Evolutionary conservation across 306 rosid species (phyloP), one percentile per base, ranked within the genome.

Genomic region (Trifolium repens): DNA sequence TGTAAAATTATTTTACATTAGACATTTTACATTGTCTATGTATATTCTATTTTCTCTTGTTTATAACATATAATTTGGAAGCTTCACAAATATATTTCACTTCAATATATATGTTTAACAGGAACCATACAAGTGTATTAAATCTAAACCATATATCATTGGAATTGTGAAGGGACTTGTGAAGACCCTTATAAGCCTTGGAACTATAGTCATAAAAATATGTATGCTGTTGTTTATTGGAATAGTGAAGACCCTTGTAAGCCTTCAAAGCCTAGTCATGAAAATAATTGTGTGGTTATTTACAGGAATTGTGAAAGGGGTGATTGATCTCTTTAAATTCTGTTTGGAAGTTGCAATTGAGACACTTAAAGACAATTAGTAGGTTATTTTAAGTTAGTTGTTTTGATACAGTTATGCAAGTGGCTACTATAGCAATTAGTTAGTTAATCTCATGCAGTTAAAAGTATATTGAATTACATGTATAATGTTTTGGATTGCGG

Each of bases 41-140:
- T 17, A 17, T 17, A 17, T 17, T 17, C 19, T 17, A 17, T 17
- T 17, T 17, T 17, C 19, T 60, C 66, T 54, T 7, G 7, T 37
- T 37, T 37, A 37, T 8, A 4, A 4, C 35, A 32, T 32, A 3
- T 32, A 32, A 32, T 35, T 35, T 35, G 8, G 61, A 37, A 53
- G 35, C 27, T 76, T 39, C 35, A 46, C 59, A 1, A 11, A 39
- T 69, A 43, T 60, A 12, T 27, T 27, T 73, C 9, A 8, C 46
- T 4, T 7, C 13, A 39, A 17, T 17, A 17, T 17, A 16, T 64
- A 10, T 64, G 59, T 70, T 77, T 68, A 3, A 37, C 85, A 86
- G 91, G 75, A 76, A 58, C 69, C 60, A 34, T 78, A n/a, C 79
- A 69, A 55, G 43, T 74, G 7, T 72, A 34, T 43, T 17, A 17